Conservation (phyloP, 805 yeast genomes). For the Candida wancherniae region DNA sequence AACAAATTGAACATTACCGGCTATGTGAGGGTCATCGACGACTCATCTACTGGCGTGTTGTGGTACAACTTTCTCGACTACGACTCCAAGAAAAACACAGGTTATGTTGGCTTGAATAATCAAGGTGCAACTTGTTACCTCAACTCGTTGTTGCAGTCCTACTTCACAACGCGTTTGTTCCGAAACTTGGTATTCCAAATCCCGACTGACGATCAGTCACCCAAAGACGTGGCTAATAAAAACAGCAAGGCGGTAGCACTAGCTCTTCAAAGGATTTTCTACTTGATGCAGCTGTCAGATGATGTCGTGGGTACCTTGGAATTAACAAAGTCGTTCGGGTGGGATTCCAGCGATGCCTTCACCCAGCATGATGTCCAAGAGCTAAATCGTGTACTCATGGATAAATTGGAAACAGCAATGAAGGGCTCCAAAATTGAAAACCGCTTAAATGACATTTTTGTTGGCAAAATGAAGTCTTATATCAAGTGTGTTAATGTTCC, state of each 20-base stretch:
- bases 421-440: conserved; percentile 69
- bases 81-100: conserved; percentile 83
- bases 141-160: conserved; percentile 86
- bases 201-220: conserved; percentile 50
- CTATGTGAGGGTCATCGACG: conserved; percentile 71
- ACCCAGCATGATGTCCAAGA: conserved; percentile 99
- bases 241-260: conserved; percentile 50
- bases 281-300: conserved; percentile 65
- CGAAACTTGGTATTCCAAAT: conserved; percentile 83
- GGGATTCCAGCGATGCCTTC: conserved; percentile 94
- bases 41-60: conserved; percentile 83
- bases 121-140: conserved; percentile 99
- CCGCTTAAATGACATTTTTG: conserved; percentile 70
- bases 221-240: conserved; percentile 36
- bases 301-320: conserved; percentile 81
- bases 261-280: conserved; percentile 85
- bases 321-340: conserved; percentile 88
- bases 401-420: conserved; percentile 84
- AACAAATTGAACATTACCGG: conserved; percentile 68
- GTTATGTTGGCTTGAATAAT: conserved; percentile 87
- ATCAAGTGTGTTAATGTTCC: conserved; percentile 90
- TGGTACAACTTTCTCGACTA: conserved; percentile 86
- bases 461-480: conserved; percentile 94
- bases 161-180: conserved; percentile 78
- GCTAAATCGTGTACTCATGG: conserved; percentile 92